Conservation (phyloP, 169 alveolate species). For the Cryptosporidium ubiquitum region DNA sequence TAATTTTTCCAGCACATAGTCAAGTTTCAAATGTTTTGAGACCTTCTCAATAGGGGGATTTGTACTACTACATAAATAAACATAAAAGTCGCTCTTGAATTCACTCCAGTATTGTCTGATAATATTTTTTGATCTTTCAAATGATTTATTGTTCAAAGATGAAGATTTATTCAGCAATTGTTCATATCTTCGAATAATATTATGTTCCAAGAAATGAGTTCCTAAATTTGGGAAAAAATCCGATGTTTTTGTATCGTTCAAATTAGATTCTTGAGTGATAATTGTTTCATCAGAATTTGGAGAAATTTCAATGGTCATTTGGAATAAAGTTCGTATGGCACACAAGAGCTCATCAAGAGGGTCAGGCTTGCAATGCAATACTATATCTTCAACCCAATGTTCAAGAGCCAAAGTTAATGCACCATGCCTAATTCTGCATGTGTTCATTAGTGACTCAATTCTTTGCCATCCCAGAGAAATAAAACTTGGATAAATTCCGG, state of each 20-base stretch:
- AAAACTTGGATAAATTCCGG: conserved; percentile 57
- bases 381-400: conserved; percentile 78
- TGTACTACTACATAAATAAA: neutral
- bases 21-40: conserved; percentile 52
- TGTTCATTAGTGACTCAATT: conserved; percentile 57
- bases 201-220: conserved; percentile 73
- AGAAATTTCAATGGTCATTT: conserved; percentile 75
- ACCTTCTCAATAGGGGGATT: conserved; percentile 29
- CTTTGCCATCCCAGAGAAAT: conserved; percentile 71
- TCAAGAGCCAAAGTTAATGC: conserved; percentile 70
- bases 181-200: conserved; percentile 74
- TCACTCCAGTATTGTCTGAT: conserved; percentile 75
- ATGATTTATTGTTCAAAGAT: conserved; percentile 21
- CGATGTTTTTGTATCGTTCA: neutral
- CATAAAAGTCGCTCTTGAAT: conserved; percentile 74
- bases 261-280: neutral
- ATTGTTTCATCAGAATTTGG: neutral
- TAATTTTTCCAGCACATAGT: conserved; percentile 76
- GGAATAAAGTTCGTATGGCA: conserved; percentile 78
- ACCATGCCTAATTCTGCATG: conserved; percentile 54
- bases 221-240: conserved; percentile 76
- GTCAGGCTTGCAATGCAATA: conserved; percentile 78
- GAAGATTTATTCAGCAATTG: conserved; percentile 34
- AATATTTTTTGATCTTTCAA: conserved; percentile 74
- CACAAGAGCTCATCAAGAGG: conserved; percentile 79